Evolutionary conservation across 164 flowering plant genomes (phyloP).

Genomic region (Stephania yunnanensis): DNA sequence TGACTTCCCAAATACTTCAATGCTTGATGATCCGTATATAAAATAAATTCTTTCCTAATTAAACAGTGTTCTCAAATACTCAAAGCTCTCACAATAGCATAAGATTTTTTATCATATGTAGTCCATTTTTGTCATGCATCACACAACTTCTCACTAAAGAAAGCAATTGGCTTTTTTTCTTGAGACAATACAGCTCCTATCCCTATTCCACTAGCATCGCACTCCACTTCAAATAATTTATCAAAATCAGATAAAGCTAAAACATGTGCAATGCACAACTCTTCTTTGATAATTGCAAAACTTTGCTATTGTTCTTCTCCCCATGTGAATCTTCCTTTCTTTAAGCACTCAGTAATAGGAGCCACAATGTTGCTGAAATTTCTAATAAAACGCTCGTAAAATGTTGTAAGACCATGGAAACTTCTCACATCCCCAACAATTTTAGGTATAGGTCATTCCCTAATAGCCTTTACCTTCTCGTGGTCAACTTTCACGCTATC

Average conservation of each 20-base stretch:
- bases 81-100: too few species aligned
- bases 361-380: not conserved
- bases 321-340: not conserved
- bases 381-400: not conserved
- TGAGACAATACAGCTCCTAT: slow-evolving; percentile 4
- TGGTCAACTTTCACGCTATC: not conserved
- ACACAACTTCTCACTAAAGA: not conserved
- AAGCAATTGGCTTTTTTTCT: not conserved
- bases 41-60: not conserved
- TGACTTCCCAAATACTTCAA: not conserved
- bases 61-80: not conserved
- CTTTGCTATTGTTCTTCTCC: not conserved
- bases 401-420: slow-evolving; percentile 2
- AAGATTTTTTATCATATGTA: not conserved
- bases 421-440: not conserved
- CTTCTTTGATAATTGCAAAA: not conserved
- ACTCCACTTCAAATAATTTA: slow-evolving; percentile 2
- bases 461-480: not conserved
- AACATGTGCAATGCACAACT: not conserved
- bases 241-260: not conserved
- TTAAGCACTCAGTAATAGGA: slow-evolving; percentile 3
- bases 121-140: not conserved
- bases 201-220: not conserved
- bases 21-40: not conserved
- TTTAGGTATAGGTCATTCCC: too few species aligned